Evolutionary conservation across 2,329 filamentous ascomycete genomes (phyloP).

Genomic region (Phoma sp.): DNA sequence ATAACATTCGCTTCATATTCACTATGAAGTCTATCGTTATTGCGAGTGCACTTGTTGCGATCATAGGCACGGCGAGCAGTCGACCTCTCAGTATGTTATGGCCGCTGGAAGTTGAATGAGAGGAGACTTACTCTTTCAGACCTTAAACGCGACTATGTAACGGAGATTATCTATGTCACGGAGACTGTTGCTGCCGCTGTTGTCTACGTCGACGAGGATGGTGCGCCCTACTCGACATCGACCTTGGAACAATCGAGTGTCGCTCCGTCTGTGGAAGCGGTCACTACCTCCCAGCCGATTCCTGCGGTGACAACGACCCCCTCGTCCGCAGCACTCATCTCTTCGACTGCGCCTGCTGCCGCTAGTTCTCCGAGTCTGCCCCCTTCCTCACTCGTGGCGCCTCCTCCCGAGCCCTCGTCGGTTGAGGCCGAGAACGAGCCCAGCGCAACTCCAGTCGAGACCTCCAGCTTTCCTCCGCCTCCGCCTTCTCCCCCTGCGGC

Average conservation of each 20-base stretch:
- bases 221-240: constrained; percentile 35
- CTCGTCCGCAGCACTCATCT: constrained; percentile 9
- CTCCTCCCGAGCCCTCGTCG: constrained; percentile 16
- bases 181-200: constrained; percentile 36
- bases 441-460: not conserved
- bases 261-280: constrained; percentile 12
- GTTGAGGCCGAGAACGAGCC: constrained; percentile 5
- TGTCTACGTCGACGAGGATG: constrained; percentile 42
- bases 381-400: constrained; percentile 15
- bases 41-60: constrained; percentile 40
- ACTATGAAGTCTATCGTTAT: constrained; percentile 55
- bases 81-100: constrained; percentile 48
- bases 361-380: constrained; percentile 8
- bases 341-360: constrained; percentile 13
- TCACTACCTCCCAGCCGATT: constrained; percentile 18
- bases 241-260: constrained; percentile 16
- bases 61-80: constrained; percentile 53
- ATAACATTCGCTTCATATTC: constrained; percentile 38
- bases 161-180: constrained; percentile 41
- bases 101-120: not conserved
- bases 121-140: constrained; percentile 27
- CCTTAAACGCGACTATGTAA: constrained; percentile 40
- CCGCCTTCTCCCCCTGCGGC: not conserved
- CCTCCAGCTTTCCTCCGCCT: not conserved
- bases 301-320: constrained; percentile 14